Evolutionary conservation across 2,329 filamentous ascomycete genomes (phyloP).

Genomic region (Reticulascus tulasneorum): DNA sequence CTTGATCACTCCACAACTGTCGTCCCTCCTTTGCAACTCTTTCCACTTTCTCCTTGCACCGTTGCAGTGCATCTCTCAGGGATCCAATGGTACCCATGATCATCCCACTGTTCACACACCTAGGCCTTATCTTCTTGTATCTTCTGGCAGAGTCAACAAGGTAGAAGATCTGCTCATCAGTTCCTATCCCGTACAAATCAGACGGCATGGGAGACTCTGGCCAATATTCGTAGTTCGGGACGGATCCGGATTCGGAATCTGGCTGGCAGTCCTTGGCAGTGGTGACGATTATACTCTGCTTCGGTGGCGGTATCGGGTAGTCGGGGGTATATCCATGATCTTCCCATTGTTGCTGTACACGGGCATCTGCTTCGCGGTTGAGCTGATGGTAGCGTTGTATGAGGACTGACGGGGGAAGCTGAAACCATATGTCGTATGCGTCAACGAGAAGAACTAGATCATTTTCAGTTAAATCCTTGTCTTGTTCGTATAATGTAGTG

Average conservation of each 20-base stretch:
- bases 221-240: slow-evolving; percentile 32
- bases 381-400: slow-evolving; percentile 30
- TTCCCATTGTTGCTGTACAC: slow-evolving; percentile 21
- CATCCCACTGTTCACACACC: slow-evolving; percentile 31
- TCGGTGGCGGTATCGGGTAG: slow-evolving; percentile 26
- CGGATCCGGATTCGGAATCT: slow-evolving; percentile 25
- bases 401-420: slow-evolving; percentile 32
- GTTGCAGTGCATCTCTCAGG: slow-evolving; percentile 19
- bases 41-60: slow-evolving; percentile 25
- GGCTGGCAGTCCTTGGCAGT: slow-evolving; percentile 32
- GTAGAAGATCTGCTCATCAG: slow-evolving; percentile 22
- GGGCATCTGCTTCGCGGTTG: slow-evolving; percentile 28
- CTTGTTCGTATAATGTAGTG: slow-evolving; percentile 20
- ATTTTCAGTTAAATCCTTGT: slow-evolving; percentile 20
- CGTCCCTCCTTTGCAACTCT: slow-evolving; percentile 21
- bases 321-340: background rate
- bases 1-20: slow-evolving; percentile 35
- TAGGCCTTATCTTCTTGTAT: slow-evolving; percentile 26
- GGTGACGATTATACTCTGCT: slow-evolving; percentile 28
- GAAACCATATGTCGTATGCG: slow-evolving; percentile 35
- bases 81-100: slow-evolving; percentile 30
- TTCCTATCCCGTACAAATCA: slow-evolving; percentile 28
- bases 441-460: slow-evolving; percentile 33
- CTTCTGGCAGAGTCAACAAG: slow-evolving; percentile 27
- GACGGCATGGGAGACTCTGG: slow-evolving; percentile 28